Conservation (phyloP, 345 rosid genomes). For the Clausena lansium region DNA sequence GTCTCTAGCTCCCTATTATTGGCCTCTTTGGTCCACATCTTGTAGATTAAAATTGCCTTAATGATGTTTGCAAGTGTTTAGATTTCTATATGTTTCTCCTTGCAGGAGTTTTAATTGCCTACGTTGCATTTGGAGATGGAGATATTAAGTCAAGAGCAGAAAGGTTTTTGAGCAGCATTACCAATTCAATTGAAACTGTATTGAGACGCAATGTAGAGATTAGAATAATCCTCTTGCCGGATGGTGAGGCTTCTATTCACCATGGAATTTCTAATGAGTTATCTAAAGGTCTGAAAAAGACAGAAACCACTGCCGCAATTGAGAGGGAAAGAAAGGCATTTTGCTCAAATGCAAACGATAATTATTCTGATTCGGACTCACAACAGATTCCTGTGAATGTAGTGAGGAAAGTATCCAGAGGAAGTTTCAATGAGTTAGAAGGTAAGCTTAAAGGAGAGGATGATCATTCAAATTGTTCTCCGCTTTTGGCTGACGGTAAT, state of each 20-base stretch:
- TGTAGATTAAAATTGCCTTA: background rate
- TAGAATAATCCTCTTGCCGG: constrained; percentile 66
- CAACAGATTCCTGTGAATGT: constrained; percentile 30
- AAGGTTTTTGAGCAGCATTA: constrained; percentile 90
- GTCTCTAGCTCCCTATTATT: background rate
- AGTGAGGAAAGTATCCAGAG: constrained; percentile 27
- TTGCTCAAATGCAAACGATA: constrained; percentile 22
- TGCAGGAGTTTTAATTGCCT: constrained; percentile 79
- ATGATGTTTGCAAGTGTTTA: background rate
- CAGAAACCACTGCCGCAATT: constrained; percentile 27
- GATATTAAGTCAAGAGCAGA: constrained; percentile 81
- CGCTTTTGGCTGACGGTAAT: constrained; percentile 35
- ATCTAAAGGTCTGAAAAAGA: constrained; percentile 26
- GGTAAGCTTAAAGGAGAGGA: constrained; percentile 34
- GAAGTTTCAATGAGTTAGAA: constrained; percentile 40
- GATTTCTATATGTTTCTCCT: constrained; percentile 16
- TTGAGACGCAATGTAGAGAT: constrained; percentile 80
- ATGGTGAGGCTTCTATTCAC: constrained; percentile 40
- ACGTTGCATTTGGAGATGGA: constrained; percentile 64
- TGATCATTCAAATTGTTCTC: constrained; percentile 27
- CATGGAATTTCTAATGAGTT: constrained; percentile 22
- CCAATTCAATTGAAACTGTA: constrained; percentile 87
- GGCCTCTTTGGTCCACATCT: background rate
- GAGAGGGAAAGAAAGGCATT: constrained; percentile 38
- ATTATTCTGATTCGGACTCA: constrained; percentile 28